Evolutionary conservation across 2,329 filamentous ascomycete genomes (phyloP), one percentile per base, ranked within the genome.

Genomic region (Plectosphaerella cucumerina): DNA sequence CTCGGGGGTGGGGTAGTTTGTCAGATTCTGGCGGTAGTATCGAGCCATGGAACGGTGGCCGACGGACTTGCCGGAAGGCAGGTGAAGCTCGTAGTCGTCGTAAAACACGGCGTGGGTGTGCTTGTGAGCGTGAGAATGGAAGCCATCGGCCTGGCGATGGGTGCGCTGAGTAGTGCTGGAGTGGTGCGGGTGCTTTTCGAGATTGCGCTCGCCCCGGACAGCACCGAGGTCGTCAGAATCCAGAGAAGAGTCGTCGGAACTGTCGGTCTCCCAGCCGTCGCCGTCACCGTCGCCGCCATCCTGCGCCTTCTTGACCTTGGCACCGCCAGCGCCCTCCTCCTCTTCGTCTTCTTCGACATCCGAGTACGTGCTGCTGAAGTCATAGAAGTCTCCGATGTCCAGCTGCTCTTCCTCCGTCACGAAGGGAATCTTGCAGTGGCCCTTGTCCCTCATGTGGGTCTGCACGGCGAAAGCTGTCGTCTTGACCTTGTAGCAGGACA

Each of bases 371-470:
- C 89, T 89, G 58, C 89, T 82, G 78, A 99, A 99, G 65, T 99
- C 94, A 70, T 99, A 99, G 69, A 90, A 97, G 58, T 97, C 90
- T 51, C 94, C 94, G 62, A 99, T 90, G 50, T 95, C 90, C 26
- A 97, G 80, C 72, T 97, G 90, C 64, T 97, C 91, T 34, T 88
- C 86, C 65, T 97, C 90, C 0, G 85, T 87, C 48, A 86, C 85
- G 67, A 93, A 99, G 0, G 90, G 92, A 59, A 99, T 95, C 81
- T 92, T 96, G 79, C 93, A 97, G 70, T 99, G 94, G 1, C 90
- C 88, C 65, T 91, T 93, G 67, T 99, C 94, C 43, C 90, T 86
- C 94, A 99, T 99, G 67, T 99, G 94, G 1, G 92, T 97, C 65
- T 97, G 92, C 22, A 92, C 84, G 17, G 89, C 93, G 51, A 86